Percentiles rank a stretch among this genome's conserved stretches.
Evolutionary conservation across 495 filamentous ascomycete genomes (phyloP).

Genomic region (Aspergillus coremiiformis): DNA sequence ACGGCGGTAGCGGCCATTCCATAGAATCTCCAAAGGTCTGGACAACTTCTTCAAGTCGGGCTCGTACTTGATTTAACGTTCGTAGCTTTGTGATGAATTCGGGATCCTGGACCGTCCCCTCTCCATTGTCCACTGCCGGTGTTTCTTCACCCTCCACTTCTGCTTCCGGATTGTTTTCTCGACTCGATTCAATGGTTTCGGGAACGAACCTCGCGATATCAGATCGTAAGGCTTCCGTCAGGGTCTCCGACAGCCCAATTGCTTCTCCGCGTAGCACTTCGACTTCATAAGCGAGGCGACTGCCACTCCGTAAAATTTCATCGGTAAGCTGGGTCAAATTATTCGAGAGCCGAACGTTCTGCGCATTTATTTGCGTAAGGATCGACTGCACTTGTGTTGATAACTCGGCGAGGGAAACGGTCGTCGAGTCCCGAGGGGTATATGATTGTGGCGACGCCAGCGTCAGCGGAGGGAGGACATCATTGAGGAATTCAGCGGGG

Average conservation of each 20-base stretch:
- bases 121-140: neutral
- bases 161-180: conserved; percentile 9
- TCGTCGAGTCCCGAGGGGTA: conserved; percentile 30
- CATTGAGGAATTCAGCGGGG: conserved; percentile 73
- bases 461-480: conserved; percentile 53
- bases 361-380: conserved; percentile 78
- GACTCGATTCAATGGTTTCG: conserved; percentile 14
- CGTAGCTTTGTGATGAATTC: conserved; percentile 68
- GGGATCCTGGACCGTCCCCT: conserved; percentile 41
- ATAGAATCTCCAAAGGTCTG: conserved; percentile 88
- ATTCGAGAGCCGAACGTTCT: conserved; percentile 75
- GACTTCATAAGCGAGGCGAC: conserved; percentile 87
- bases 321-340: conserved; percentile 84
- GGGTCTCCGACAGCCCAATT: conserved; percentile 62
- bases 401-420: conserved; percentile 65
- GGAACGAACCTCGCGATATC: conserved; percentile 66
- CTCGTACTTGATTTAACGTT: conserved; percentile 73
- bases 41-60: conserved; percentile 75
- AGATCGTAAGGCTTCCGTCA: conserved; percentile 61
- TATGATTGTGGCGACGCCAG: conserved; percentile 37
- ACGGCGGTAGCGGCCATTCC: conserved; percentile 84
- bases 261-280: conserved; percentile 87
- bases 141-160: neutral
- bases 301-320: conserved; percentile 82
- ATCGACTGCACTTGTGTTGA: conserved; percentile 75